Conservation (phyloP, 2,329 filamentous ascomycete species). For the Rosellinia necatrix region DNA sequence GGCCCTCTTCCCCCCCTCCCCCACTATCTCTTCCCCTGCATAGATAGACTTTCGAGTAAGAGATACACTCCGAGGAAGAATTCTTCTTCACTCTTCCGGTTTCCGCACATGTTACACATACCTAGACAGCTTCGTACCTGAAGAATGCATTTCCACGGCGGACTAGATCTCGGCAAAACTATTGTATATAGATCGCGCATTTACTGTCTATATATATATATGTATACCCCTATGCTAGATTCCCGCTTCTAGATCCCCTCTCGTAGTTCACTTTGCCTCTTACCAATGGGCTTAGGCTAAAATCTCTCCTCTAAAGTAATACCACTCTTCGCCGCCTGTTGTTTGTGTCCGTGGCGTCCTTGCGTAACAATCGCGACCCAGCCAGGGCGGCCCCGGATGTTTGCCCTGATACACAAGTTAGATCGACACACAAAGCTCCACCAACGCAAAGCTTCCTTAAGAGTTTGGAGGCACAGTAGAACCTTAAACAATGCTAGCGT, state of each 20-base stretch:
- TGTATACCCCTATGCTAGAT: background rate
- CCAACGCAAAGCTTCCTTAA: no score
- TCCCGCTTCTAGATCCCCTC: background rate
- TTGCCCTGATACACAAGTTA: no score
- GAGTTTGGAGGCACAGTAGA: no score
- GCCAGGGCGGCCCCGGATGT: no score
- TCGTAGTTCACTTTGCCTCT: background rate
- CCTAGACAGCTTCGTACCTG: slow-evolving; percentile 4
- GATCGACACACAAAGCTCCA: no score
- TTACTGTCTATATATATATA: slow-evolving; percentile 15
- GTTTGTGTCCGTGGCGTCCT: no score
- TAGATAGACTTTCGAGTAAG: slow-evolving; percentile 10
- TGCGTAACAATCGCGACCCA: no score
- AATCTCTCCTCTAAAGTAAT: no score
- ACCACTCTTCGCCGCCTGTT: no score
- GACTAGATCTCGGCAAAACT: slow-evolving; percentile 11
- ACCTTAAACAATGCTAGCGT: no score
- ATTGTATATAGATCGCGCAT: slow-evolving; percentile 21
- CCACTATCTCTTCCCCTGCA: background rate
- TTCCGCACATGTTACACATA: slow-evolving; percentile 3
- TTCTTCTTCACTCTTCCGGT: background rate
- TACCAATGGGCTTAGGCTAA: no score
- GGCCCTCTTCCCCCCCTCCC: background rate
- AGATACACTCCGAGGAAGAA: slow-evolving; percentile 2
- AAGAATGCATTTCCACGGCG: slow-evolving; percentile 4